Evolutionary conservation across 306 rosid genomes (phyloP).

Genomic region (Corylus avellana): DNA sequence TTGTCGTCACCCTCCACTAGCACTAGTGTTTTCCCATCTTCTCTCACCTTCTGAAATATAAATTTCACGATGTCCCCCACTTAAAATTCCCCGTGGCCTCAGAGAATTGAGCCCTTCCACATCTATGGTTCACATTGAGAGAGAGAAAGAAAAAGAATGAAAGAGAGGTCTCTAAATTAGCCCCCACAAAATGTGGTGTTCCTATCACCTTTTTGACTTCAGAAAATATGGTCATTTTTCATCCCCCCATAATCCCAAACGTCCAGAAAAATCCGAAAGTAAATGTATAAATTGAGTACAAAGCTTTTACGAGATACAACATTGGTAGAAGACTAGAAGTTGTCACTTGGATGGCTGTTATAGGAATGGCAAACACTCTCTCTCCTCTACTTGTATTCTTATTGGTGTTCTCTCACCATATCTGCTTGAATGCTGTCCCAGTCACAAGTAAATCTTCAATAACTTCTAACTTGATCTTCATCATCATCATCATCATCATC

Average conservation of each 20-base stretch:
- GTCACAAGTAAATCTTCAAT: conserved; percentile 52
- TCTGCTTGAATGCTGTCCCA: conserved; percentile 67
- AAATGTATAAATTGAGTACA: conserved; percentile 53
- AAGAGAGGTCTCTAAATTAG: conserved; percentile 15
- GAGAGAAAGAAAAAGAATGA: background rate
- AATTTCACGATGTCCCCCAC: conserved; percentile 13
- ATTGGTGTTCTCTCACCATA: conserved; percentile 53
- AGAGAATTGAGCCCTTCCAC: conserved; percentile 23
- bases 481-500: background rate
- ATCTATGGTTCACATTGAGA: conserved; percentile 28
- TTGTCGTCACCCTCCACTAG: conserved; percentile 65
- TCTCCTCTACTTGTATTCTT: conserved; percentile 56
- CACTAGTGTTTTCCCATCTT: conserved; percentile 36
- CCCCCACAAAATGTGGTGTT: conserved; percentile 37
- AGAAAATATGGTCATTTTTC: conserved; percentile 15
- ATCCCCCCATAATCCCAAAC: conserved; percentile 19
- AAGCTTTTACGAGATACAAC: conserved; percentile 24
- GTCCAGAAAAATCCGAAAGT: conserved; percentile 16
- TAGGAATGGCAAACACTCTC: conserved; percentile 44
- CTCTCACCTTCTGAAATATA: conserved; percentile 24
- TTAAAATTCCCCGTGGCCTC: conserved; percentile 10
- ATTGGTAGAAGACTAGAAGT: background rate
- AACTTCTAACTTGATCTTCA: conserved; percentile 16
- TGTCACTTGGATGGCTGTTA: conserved; percentile 23
- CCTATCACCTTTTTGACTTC: conserved; percentile 56